These are phyloP conservation scores for Acanthamoeba polyphaga DNA, from an alignment of 208 protist genomes.

Conservation along the genomic window DNA sequence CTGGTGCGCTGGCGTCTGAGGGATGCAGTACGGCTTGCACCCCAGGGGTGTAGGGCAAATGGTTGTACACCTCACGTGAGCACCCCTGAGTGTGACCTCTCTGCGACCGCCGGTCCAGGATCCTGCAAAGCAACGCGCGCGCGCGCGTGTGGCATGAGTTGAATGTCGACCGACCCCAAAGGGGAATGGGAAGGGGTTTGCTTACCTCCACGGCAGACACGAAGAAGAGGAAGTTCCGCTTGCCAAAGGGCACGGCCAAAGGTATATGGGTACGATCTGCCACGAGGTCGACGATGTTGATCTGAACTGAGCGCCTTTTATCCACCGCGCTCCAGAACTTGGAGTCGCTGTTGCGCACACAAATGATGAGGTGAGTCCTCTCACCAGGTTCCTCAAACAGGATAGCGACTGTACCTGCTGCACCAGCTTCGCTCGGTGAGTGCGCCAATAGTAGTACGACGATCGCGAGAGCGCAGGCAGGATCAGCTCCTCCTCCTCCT, in stretches of 20 bases:
- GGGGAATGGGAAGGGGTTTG: no score
- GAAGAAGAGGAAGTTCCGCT: background rate
- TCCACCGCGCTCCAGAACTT: constrained; percentile 38
- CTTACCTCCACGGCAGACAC: background rate
- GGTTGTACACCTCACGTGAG: constrained; percentile 31
- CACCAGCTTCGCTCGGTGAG: background rate
- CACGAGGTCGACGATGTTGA: constrained; percentile 33
- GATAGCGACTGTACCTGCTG: background rate
- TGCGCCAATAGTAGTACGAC: constrained; percentile 55
- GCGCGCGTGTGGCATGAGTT: no score
- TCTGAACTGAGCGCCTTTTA: background rate
- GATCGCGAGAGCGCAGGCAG: background rate
- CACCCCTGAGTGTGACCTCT: background rate
- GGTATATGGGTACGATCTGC: background rate
- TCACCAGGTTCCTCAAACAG: background rate
- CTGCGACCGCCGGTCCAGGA: background rate
- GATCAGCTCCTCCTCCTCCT: background rate
- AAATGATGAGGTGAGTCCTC: background rate
- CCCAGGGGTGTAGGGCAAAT: constrained; percentile 38
- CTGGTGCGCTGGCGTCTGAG: background rate
- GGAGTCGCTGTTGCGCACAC: background rate
- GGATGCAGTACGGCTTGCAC: background rate
- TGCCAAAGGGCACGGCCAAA: background rate
- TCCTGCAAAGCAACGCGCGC: constrained; percentile 7
- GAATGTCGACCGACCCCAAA: no score